Conservation (phyloP, 768 basidiomycete species). For the Boletus edulis region DNA sequence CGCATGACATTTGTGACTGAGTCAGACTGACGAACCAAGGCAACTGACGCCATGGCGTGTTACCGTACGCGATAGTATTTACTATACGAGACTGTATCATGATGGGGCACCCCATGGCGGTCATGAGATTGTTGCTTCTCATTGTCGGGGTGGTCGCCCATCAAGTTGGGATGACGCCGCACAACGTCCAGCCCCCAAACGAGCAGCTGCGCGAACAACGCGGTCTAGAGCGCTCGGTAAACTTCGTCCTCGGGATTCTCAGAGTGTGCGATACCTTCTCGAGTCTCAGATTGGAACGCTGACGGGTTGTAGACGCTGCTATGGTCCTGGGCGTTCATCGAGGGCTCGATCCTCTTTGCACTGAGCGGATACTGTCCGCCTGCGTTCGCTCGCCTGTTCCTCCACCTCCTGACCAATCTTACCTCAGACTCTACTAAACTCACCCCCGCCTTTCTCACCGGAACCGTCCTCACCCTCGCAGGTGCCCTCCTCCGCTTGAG, state of each 20-base stretch:
- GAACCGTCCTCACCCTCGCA: background rate
- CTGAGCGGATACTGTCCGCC: background rate
- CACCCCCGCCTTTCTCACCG: conserved; percentile 6
- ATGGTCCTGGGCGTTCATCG: conserved; percentile 7
- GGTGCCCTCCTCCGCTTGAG: conserved; percentile 14
- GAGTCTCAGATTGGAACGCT: background rate
- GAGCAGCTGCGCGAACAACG: conserved; percentile 12
- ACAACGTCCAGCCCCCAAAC: conserved; percentile 13
- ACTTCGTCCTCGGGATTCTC: background rate
- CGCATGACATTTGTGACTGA: no score
- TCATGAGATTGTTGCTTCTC: conserved; percentile 8
- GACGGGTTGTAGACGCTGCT: background rate
- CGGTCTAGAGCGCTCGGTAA: background rate
- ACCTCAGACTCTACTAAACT: background rate
- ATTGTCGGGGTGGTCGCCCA: background rate
- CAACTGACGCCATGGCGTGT: no score
- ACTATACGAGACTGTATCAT: no score
- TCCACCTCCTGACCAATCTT: background rate
- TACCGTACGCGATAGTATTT: no score
- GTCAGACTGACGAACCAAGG: no score
- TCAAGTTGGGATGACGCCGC: conserved; percentile 9
- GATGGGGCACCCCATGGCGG: background rate
- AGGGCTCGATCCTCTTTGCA: background rate
- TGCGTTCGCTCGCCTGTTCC: background rate
- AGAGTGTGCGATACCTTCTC: background rate